Base-by-base conservation (phyloP, 768 basidiomycete species). In the Suillus lakei region DNA sequence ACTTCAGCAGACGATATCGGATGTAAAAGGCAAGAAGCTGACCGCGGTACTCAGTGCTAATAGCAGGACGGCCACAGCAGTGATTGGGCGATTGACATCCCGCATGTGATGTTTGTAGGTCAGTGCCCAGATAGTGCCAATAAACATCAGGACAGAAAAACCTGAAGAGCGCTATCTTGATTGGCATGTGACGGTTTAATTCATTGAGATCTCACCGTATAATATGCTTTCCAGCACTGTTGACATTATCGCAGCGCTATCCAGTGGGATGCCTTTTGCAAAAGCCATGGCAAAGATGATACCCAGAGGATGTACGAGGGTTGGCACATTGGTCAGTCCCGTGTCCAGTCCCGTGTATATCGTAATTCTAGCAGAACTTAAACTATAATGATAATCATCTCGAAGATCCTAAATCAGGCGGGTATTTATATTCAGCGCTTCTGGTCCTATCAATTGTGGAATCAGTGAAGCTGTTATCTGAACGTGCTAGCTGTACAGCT, bases 71-170 rank as follows among this genome's bases (percentile, higher is more conserved):
- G 78, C 69, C 15, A 68, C 70, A 5, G 53, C 21, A 3, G 77
- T 4, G 71, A 75, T 74, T 28, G 53, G 65, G 5, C 10, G 38
- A 54, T 77, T 73, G 54, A 77, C 36, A 7, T 48, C 41, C 12
- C 39, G 26, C 10, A 61, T 61, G 9, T 61, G 41, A 10, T 39
- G 67, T 23, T 61, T 61, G 30, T 53, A 60, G 7, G 64, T 39
- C n/a, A 79, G 41, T 1, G 64, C 69, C 69, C 73, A 75, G 13
- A 80, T 50, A 1, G 77, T 76, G 3, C 68, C 70, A 8, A 71
- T 69, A 64, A 77, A 80, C 79, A 80, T 79, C 44, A 79, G 61
- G 32, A 78, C 38, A 5, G 78, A 80, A 62, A 79, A 77, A 0
- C 79, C 79, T 80, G 60, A 8, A 23, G 13, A 23, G 23, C 21